phyloP scores from a whole-genome alignment of 352 stramenopile species.

The Phytophthora sansomeana region DNA sequence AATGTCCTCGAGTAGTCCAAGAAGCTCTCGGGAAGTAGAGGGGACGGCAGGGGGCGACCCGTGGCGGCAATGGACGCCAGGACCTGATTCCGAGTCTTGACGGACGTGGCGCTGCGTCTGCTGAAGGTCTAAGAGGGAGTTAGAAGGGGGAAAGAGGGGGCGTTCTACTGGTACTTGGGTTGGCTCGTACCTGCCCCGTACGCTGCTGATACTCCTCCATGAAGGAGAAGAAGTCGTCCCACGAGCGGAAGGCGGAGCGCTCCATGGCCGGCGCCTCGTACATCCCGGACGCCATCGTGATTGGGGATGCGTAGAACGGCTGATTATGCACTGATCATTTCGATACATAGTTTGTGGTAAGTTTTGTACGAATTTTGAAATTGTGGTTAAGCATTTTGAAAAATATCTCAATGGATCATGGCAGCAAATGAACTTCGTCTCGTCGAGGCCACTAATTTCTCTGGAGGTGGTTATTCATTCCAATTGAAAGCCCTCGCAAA shows the following conservation, averaged over 20 bases:
- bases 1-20: slow-evolving; percentile 44
- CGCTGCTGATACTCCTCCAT: slow-evolving; percentile 39
- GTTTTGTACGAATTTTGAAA: no score
- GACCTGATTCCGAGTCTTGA: slow-evolving; percentile 45
- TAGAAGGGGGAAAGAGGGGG: background rate
- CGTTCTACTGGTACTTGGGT: no score
- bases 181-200: slow-evolving; percentile 28
- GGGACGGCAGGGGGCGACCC: slow-evolving; percentile 8
- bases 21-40: slow-evolving; percentile 37
- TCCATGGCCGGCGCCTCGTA: slow-evolving; percentile 24
- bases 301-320: background rate
- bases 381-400: no score
- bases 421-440: no score
- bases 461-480: no score
- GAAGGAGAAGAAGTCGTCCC: slow-evolving; percentile 39
- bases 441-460: no score
- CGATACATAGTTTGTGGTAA: no score
- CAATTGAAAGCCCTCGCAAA: no score
- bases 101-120: slow-evolving; percentile 34
- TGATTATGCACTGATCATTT: no score
- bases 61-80: slow-evolving; percentile 28
- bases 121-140: slow-evolving; percentile 37
- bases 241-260: slow-evolving; percentile 32
- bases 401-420: no score
- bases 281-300: background rate